Conservation (phyloP, 2,329 filamentous ascomycete genomes). For the Chaetomium strumarium region DNA sequence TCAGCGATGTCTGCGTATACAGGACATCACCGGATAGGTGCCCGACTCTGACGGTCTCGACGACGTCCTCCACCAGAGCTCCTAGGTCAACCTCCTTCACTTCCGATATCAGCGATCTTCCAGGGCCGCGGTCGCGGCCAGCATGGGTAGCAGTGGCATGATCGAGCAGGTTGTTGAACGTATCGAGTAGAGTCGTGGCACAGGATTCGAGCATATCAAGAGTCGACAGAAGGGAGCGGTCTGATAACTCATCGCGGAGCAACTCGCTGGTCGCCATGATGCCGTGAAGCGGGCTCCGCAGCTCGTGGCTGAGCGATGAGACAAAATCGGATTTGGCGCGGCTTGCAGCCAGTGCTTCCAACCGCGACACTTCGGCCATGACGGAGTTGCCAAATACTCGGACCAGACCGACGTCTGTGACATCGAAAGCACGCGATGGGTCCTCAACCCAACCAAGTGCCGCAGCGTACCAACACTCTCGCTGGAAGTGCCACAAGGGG, state of each 20-base stretch:
- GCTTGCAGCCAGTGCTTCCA: slow-evolving; percentile 33
- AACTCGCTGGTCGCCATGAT: slow-evolving; percentile 49
- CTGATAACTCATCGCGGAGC: slow-evolving; percentile 40
- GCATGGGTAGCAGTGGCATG: slow-evolving; percentile 20
- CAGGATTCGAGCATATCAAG: slow-evolving; percentile 44
- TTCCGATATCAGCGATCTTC: not conserved
- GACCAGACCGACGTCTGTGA: slow-evolving; percentile 40
- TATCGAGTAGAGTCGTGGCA: slow-evolving; percentile 44
- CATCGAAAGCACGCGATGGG: slow-evolving; percentile 23
- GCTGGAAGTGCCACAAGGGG: slow-evolving; percentile 33
- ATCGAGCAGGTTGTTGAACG: slow-evolving; percentile 35
- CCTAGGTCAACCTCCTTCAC: slow-evolving; percentile 9
- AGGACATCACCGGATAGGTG: slow-evolving; percentile 16
- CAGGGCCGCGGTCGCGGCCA: not conserved
- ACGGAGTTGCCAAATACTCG: slow-evolving; percentile 45
- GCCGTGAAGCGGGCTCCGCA: slow-evolving; percentile 51
- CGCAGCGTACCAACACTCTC: slow-evolving; percentile 36
- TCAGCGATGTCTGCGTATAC: slow-evolving; percentile 6
- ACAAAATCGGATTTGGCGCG: slow-evolving; percentile 50
- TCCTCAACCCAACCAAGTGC: slow-evolving; percentile 38
- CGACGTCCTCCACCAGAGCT: slow-evolving; percentile 19
- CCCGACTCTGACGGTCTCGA: slow-evolving; percentile 18
- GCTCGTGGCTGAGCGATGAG: slow-evolving; percentile 51
- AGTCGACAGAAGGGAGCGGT: slow-evolving; percentile 37
- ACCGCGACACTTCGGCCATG: slow-evolving; percentile 49